phyloP scores from a whole-genome alignment of 2,329 filamentous ascomycete species.

The Trichoderma semiorbis region DNA sequence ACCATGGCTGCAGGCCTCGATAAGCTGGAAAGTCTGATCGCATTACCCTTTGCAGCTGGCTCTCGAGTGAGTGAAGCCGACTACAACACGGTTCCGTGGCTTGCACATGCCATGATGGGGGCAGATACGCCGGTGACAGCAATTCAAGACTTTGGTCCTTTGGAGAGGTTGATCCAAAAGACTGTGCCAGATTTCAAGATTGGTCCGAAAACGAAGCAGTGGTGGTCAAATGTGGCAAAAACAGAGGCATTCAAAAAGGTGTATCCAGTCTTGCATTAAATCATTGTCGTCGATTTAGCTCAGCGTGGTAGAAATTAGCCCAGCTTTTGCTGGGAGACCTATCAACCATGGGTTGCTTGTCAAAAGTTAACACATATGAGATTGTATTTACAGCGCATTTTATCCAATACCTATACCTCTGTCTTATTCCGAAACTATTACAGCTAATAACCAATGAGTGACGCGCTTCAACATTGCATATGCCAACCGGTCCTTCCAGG shows the following conservation, averaged over 20 bases:
- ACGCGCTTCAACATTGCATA: not conserved
- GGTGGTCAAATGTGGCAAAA: slow-evolving; percentile 13
- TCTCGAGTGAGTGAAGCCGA: slow-evolving; percentile 21
- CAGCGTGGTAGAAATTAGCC: not conserved
- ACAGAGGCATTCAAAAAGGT: slow-evolving; percentile 16
- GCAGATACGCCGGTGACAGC: not conserved
- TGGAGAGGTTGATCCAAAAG: slow-evolving; percentile 4
- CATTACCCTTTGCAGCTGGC: slow-evolving; percentile 22
- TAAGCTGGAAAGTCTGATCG: slow-evolving; percentile 19
- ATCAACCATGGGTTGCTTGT: not conserved
- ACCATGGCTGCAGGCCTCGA: slow-evolving; percentile 19
- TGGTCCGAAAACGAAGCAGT: slow-evolving; percentile 9
- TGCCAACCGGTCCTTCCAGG: not conserved
- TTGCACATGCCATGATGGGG: slow-evolving; percentile 21
- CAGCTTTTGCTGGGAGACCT: not conserved
- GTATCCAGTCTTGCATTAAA: slow-evolving; percentile 14
- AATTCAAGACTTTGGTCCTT: not conserved
- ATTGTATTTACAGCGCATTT: not conserved
- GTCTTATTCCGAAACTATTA: not conserved
- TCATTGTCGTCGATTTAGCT: not conserved
- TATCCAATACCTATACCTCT: not conserved
- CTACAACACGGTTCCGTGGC: slow-evolving; percentile 22
- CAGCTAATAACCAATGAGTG: not conserved
- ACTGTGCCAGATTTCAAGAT: slow-evolving; percentile 10
- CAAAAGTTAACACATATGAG: not conserved